Evolutionary conservation across 2,329 filamentous ascomycete genomes (phyloP), one percentile per base, ranked within the genome.

Genomic region (Pseudocercospora fuligena): DNA sequence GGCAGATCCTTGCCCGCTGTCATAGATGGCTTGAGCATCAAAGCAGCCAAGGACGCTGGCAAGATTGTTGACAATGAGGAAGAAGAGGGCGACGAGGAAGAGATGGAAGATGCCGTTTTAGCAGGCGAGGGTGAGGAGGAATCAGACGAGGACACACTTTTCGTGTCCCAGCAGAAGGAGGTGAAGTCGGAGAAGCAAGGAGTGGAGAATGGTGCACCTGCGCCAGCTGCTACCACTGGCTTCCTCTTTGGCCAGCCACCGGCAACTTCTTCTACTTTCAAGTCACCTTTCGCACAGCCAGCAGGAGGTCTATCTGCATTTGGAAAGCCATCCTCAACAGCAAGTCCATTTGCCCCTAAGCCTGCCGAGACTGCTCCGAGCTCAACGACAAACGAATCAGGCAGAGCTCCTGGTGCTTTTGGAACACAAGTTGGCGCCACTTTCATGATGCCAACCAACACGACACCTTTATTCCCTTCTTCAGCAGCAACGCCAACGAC

Each of bases 1-100:
- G 82, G 83, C 23, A 82, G 88, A 70, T 83, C 80, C 1, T 76
- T 88, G n/a, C 82, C 84, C 23, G 84, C 87, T 8, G 77, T 90
- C 29, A 84, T 89, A 61, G 82, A 85, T 72, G 87, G 87, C 14
- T 78, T 88, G 74, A 83, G 78, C 53, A 82, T 88, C 54, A 78
- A 78, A 53, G 80, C 85, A 71, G 86, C 88, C 19, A 80, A 79
- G 49, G 78, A 75, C 16, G 75, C 81, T 53, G 84, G 83, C 8
- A 80, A 87, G 78, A 77, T 88, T 49, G 81, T 84, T n/a, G 77
- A 78, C 8, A 76, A 75, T 25, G 74, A 78, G 16, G 72, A 82
- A 25, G 73, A 79, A 11, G 16, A 19, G 14, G 56, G 19, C 2
- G 56, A 9, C 19, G 31, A 21, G 7, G 56, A 58, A 33, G 73